Percentiles rank a stretch among this genome's conserved stretches.
Conservation (phyloP, 345 rosid genomes). For the Salix suchowensis region DNA sequence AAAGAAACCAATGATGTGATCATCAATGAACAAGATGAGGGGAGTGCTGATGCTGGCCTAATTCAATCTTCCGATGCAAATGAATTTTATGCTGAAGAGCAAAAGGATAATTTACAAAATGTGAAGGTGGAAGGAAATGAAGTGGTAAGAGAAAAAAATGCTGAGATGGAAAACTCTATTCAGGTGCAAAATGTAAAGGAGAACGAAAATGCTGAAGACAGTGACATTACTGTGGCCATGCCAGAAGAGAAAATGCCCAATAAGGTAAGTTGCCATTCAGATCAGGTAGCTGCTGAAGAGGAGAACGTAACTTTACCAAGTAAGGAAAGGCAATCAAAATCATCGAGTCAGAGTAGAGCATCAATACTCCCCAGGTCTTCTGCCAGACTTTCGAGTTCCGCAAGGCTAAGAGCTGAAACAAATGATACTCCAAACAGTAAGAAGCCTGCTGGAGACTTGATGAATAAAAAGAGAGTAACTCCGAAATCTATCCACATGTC, state of each 20-base stretch:
- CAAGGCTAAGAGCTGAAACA: slow-evolving; percentile 28
- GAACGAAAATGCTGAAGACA: slow-evolving; percentile 18
- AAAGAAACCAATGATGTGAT: slow-evolving; percentile 6
- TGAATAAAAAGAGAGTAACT: slow-evolving; percentile 34
- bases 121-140: slow-evolving; percentile 15
- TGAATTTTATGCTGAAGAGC: slow-evolving; percentile 10
- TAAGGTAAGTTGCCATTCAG: slow-evolving; percentile 23
- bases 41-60: slow-evolving; percentile 13
- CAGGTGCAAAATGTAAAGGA: slow-evolving; percentile 23
- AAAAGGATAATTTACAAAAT: slow-evolving; percentile 15
- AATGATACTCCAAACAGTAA: slow-evolving; percentile 13
- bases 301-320: slow-evolving; percentile 25
- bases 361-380: slow-evolving; percentile 26
- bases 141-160: slow-evolving; percentile 13
- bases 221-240: slow-evolving; percentile 14
- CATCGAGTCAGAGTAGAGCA: slow-evolving; percentile 21
- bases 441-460: slow-evolving; percentile 20
- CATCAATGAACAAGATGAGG: slow-evolving; percentile 23
- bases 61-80: slow-evolving; percentile 11
- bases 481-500: slow-evolving; percentile 45
- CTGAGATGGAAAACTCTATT: slow-evolving; percentile 9
- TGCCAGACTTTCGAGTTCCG: slow-evolving; percentile 23
- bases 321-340: slow-evolving; percentile 38
- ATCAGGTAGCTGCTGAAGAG: slow-evolving; percentile 32
- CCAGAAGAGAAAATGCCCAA: slow-evolving; percentile 20